Conservation (phyloP, 2,329 filamentous ascomycete genomes). For the Colletotrichum sp. region DNA sequence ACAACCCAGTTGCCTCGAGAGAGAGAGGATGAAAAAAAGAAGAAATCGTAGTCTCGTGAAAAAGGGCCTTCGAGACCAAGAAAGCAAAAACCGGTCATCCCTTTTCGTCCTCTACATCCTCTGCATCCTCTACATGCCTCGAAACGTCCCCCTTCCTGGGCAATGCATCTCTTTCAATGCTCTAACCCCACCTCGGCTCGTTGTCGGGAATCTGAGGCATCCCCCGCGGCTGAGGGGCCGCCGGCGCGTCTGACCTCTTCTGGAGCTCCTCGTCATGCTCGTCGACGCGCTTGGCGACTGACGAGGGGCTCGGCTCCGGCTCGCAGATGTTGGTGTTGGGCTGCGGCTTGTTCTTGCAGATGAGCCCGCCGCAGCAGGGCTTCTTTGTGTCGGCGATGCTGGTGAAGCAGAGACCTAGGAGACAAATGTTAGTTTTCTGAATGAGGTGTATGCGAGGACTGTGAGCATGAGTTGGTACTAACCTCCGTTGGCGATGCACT, state of each 20-base stretch:
- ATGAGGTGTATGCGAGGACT: neutral
- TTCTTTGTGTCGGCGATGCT: neutral
- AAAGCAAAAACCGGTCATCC: neutral
- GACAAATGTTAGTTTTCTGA: neutral
- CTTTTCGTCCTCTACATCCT: neutral
- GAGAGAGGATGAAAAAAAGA: neutral
- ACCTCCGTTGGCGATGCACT: slow-evolving; percentile 3
- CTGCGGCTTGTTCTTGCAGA: neutral
- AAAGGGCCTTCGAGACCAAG: neutral
- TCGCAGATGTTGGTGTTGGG: neutral
- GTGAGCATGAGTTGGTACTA: neutral
- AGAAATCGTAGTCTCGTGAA: neutral
- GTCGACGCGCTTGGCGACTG: neutral
- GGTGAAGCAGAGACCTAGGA: neutral
- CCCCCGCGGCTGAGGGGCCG: neutral
- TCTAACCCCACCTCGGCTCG: neutral
- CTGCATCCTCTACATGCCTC: neutral
- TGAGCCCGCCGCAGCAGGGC: slow-evolving; percentile 9
- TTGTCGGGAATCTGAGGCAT: neutral
- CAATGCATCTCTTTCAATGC: neutral
- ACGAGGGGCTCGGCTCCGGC: neutral
- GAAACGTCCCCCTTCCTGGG: neutral
- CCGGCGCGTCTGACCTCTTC: neutral
- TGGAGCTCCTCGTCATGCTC: neutral
- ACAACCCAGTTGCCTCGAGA: neutral